Evolutionary conservation across 2,329 filamentous ascomycete species (phyloP), one percentile per base, ranked within the genome.

Genomic region (Colletotrichum sp.): DNA sequence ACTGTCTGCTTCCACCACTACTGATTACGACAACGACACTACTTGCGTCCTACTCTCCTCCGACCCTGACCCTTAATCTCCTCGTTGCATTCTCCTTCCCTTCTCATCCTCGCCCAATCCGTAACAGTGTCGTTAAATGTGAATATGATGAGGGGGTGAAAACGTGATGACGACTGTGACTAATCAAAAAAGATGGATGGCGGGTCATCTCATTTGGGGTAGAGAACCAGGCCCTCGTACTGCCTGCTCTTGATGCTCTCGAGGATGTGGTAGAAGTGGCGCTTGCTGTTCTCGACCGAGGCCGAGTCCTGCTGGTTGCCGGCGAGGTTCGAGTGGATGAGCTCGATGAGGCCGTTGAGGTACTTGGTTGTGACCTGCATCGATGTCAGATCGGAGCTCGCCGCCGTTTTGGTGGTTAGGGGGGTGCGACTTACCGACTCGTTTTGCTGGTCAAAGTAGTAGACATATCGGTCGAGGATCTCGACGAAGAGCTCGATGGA

Each of bases 401-500:
- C 6, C 49, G 80, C 75, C 66, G 65, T 60, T 4, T 62, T 28
- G 28, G 1, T 24, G 26, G 16, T 16, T 24, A 21, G 4, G 2
- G 9, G n/a, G 7, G 4, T 2, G 21, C 1, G 4, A 82, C 90
- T 82, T 84, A 92, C 97, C 79, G 96, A 96, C 87, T 99, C 97
- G 85, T 99, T 99, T 83, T 98, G 95, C 85, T 99, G 96, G 85
- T 99, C 97, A 87, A 98, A 99, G 88, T 99, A 99, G 86, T 99
- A 99, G 69, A 99, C 96, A 84, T 99, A 99, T 85, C 97, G 93
- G 85, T 99, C 98, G 72, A 99, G 88, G 78, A 99, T 99, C 87
- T 99, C 97, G 73, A 99, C 96, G 86, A 99, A 99, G 65, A 99
- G 90, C 86, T 99, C 98, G 63, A 99, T 97, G 4, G 96, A 98